Conservation (phyloP, 2,329 filamentous ascomycete species). For the Trichoderma semiorbis region DNA sequence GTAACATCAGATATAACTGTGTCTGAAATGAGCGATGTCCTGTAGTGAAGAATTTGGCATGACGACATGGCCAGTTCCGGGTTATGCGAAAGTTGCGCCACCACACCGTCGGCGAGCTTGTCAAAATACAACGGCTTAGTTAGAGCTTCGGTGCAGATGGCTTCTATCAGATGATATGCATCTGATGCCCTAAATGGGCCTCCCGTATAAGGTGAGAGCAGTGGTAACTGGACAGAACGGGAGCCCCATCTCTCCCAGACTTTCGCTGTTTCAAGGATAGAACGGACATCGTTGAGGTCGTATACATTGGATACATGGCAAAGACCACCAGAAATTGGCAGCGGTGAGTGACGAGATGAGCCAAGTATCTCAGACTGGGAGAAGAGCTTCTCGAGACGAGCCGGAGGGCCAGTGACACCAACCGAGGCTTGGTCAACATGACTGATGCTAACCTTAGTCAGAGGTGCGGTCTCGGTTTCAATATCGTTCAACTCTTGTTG, state of each 20-base stretch:
- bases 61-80: not conserved
- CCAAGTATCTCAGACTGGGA: conserved; percentile 23
- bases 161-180: not conserved
- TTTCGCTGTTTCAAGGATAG: not conserved
- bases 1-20: not conserved
- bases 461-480: not conserved
- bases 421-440: conserved; percentile 31
- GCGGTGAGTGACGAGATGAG: conserved; percentile 17
- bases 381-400: conserved; percentile 27
- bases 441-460: conserved; percentile 39
- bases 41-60: not conserved
- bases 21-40: not conserved
- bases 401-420: conserved; percentile 38
- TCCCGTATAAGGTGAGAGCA: not conserved
- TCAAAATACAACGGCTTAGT: not conserved
- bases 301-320: conserved; percentile 43
- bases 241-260: not conserved
- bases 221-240: not conserved
- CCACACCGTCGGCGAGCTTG: not conserved
- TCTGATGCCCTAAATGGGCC: not conserved
- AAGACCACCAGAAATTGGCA: conserved; percentile 37
- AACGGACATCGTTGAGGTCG: conserved; percentile 2
- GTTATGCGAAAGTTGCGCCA: not conserved
- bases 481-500: not conserved
- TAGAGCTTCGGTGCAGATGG: not conserved